Evolutionary conservation across 2,329 filamentous ascomycete genomes (phyloP), one percentile per base, ranked within the genome.

Genomic region (Venturia carpophila): DNA sequence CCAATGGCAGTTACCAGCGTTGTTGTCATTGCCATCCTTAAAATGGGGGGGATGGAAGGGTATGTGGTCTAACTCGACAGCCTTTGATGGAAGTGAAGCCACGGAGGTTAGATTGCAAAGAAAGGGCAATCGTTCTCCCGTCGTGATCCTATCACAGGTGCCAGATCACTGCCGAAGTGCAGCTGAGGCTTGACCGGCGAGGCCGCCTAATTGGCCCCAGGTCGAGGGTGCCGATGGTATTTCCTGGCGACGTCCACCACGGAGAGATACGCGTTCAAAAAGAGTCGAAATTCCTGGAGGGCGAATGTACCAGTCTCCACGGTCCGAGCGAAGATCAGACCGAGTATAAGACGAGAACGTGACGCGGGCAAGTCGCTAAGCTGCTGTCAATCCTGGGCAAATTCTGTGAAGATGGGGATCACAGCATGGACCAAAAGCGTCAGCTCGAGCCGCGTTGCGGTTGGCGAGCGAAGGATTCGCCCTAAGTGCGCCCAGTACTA

Each of bases 11-110:
- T 24, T 65, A 65, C 64, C 64, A 65, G 52, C 45, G 64, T 65
- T 21, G 64, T 61, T 56, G 64, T 65, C 64, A 65, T 61, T 21
- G 64, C 64, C 64, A 65, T 65, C 0, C 17, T 37, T 58, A 58
- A 27, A 37, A 58, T 37, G 15, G 52, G 30, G 52, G 30, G 15
- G 52, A 56, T 3, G 30, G 30, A 27, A 58, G 30, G 37, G 52
- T 10, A 58, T 27, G 52, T 27, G 15, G 52, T 58, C 19, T 37
- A 37, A 58, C 30, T 58, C 52, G 52, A 58, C 52, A 37, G 30
- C 52, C 17, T 34, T 37, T 58, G 30, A 58, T 37, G 37, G 52
- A 58, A 37, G 37, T 37, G 30, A 58, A 21, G 52, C 30, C 30
- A 27, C 30, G 30, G 52, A 58, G 15, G 52, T 37, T 58, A 17